Conservation (phyloP, 192 early-diverging fungal genomes). For the Entophlyctis luteolus region DNA sequence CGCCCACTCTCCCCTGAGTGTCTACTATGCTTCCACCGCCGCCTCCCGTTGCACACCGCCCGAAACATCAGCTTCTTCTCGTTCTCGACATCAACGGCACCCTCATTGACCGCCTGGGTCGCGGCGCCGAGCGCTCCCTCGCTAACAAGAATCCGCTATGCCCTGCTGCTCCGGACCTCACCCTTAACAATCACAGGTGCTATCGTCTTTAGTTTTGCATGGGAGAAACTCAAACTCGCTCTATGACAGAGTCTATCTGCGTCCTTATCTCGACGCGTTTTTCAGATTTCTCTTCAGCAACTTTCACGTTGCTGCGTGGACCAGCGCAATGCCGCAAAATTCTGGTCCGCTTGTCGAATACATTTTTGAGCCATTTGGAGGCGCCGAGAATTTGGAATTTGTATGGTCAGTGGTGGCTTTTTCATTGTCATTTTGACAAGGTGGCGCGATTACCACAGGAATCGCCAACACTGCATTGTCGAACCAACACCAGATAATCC, state of each 20-base stretch:
- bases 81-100: slow-evolving; percentile 46
- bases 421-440: background rate
- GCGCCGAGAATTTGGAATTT: slow-evolving; percentile 22
- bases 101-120: slow-evolving; percentile 35
- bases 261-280: slow-evolving; percentile 44
- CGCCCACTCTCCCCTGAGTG: no score
- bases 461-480: slow-evolving; percentile 30
- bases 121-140: background rate
- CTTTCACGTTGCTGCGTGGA: slow-evolving; percentile 43
- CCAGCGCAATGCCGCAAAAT: slow-evolving; percentile 40
- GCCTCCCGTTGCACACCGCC: no score
- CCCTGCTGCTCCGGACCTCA: slow-evolving; percentile 28
- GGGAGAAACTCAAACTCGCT: background rate
- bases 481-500: background rate
- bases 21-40: no score
- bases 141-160: background rate
- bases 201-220: background rate
- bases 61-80: slow-evolving; percentile 36
- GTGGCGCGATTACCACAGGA: slow-evolving; percentile 7
- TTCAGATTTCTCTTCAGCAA: slow-evolving; percentile 28
- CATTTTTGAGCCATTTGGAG: slow-evolving; percentile 30
- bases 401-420: slow-evolving; percentile 9
- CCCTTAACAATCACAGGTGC: slow-evolving; percentile 19
- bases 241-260: slow-evolving; percentile 24
- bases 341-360: slow-evolving; percentile 24